Conservation (phyloP, 441 rosid species). For the Viola pubescens region DNA sequence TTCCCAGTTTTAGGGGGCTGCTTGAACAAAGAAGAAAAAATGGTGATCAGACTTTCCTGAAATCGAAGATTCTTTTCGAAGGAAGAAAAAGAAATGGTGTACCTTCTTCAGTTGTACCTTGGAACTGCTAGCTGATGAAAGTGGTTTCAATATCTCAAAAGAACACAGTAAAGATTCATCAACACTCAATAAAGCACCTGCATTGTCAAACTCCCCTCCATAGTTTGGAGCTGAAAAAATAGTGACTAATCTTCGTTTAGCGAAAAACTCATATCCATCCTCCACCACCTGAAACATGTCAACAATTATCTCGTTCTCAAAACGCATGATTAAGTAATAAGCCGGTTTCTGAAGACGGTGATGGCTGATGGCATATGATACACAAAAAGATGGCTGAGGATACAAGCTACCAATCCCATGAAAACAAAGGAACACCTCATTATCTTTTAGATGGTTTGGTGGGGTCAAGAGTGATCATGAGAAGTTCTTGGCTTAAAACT, state of each 20-base stretch:
- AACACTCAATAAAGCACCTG: constrained; percentile 81
- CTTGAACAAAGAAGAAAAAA: constrained; percentile 8
- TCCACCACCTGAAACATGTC: constrained; percentile 72
- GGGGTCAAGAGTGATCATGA: background rate
- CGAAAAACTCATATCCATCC: constrained; percentile 94
- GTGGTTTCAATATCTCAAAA: constrained; percentile 84
- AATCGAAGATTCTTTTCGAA: no score
- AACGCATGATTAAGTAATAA: background rate
- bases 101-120: constrained; percentile 65
- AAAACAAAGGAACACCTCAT: background rate
- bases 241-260: constrained; percentile 71
- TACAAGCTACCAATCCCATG: background rate
- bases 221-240: constrained; percentile 97
- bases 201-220: constrained; percentile 98
- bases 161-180: constrained; percentile 75
- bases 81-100: background rate
- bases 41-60: constrained; percentile 7
- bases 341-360: background rate
- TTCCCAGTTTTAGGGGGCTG: constrained; percentile 57
- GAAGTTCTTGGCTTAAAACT: background rate
- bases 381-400: background rate
- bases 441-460: background rate
- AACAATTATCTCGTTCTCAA: background rate
- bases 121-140: constrained; percentile 38
- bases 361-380: no score